Conservation (phyloP, 2,329 filamentous ascomycete genomes). For the Dothiorella sarmentorum region DNA sequence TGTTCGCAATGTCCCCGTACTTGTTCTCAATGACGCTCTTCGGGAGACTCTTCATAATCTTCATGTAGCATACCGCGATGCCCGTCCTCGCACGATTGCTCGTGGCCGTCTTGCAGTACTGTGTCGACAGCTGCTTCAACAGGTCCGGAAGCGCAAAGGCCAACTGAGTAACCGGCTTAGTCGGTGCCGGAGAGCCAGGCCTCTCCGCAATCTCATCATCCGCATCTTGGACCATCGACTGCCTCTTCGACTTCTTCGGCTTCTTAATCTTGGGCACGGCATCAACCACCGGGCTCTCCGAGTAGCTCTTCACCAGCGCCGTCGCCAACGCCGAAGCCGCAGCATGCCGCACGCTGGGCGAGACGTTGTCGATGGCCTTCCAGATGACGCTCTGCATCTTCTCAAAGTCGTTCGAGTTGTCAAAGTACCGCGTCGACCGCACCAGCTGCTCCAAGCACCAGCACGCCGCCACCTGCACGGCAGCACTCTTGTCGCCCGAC, state of each 20-base stretch:
- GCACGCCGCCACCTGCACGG: conserved; percentile 76
- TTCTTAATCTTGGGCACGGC: conserved; percentile 61
- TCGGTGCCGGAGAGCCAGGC: conserved; percentile 71
- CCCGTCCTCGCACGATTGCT: conserved; percentile 78
- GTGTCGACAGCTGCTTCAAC: conserved; percentile 70
- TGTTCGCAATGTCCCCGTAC: conserved; percentile 77
- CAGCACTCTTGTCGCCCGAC: conserved; percentile 73
- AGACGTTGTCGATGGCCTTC: conserved; percentile 80
- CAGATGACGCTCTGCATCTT: conserved; percentile 77
- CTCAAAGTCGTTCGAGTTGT: conserved; percentile 87
- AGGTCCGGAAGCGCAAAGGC: conserved; percentile 74
- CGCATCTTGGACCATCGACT: conserved; percentile 56
- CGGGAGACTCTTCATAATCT: conserved; percentile 72
- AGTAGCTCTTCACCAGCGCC: conserved; percentile 77
- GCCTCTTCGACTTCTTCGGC: conserved; percentile 69
- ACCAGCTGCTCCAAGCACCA: conserved; percentile 73
- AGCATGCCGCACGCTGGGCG: conserved; percentile 73
- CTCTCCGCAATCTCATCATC: conserved; percentile 68
- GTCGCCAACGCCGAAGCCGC: conserved; percentile 82
- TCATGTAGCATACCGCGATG: conserved; percentile 82
- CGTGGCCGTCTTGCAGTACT: conserved; percentile 75
- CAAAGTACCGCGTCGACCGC: conserved; percentile 73
- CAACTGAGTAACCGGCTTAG: conserved; percentile 67
- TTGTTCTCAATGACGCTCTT: conserved; percentile 78
- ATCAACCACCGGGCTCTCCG: conserved; percentile 54